Evolutionary conservation across 2,329 filamentous ascomycete genomes (phyloP).

Genomic region (Boeremia exigua): DNA sequence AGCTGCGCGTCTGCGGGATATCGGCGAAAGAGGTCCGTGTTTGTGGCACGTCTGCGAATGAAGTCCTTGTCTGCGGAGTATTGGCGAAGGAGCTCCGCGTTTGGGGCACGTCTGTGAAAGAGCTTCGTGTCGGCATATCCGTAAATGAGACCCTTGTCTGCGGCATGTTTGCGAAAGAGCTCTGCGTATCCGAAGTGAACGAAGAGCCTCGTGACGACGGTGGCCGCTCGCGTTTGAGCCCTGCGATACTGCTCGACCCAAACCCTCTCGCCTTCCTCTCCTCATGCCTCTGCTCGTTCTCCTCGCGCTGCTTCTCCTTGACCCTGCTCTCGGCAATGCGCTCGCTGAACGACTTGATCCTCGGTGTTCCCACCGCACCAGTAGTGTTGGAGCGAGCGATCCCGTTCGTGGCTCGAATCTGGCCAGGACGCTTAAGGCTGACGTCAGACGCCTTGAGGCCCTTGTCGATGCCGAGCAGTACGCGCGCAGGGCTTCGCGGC

Average conservation of each 20-base stretch:
- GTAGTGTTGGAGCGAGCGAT: constrained; percentile 53
- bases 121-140: constrained; percentile 17
- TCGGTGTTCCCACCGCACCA: constrained; percentile 28
- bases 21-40: constrained; percentile 23
- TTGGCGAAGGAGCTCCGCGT: constrained; percentile 17
- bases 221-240: constrained; percentile 29
- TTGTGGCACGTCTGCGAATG: constrained; percentile 21
- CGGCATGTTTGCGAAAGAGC: constrained; percentile 23
- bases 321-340: constrained; percentile 72
- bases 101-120: constrained; percentile 21
- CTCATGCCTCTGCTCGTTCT: constrained; percentile 53
- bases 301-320: constrained; percentile 51
- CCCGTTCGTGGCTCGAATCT: constrained; percentile 21
- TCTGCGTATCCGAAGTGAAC: constrained; percentile 17
- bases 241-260: constrained; percentile 41
- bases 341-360: constrained; percentile 77
- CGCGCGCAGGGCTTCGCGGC: constrained; percentile 77
- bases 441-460: constrained; percentile 80
- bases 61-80: constrained; percentile 20
- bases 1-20: constrained; percentile 21
- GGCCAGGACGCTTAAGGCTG: constrained; percentile 76
- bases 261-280: constrained; percentile 51
- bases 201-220: constrained; percentile 37
- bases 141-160: constrained; percentile 17
- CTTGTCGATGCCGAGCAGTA: constrained; percentile 88